Conservation (phyloP, 2,329 filamentous ascomycete genomes). For the Raffaelea arxii region DNA sequence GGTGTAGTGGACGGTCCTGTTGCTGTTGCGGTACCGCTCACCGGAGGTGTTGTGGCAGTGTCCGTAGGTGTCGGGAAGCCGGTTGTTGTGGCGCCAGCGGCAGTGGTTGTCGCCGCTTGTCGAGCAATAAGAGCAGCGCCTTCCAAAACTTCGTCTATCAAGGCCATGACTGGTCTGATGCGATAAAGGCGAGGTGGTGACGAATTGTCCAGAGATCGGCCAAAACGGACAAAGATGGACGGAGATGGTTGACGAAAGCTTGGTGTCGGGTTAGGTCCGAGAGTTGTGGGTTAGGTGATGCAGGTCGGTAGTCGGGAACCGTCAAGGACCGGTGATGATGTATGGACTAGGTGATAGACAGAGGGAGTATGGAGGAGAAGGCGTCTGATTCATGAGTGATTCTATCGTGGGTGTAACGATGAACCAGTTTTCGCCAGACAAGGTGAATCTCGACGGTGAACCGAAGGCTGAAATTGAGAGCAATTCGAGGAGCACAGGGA, state of each 20-base stretch:
- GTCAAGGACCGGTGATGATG: no score
- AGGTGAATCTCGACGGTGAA: no score
- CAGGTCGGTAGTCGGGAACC: no score
- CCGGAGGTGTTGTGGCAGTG: constrained; percentile 2
- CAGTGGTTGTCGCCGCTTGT: constrained; percentile 13
- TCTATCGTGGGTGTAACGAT: neutral
- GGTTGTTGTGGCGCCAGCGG: constrained; percentile 3
- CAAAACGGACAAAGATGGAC: neutral
- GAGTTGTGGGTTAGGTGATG: no score
- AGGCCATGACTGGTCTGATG: constrained; percentile 14
- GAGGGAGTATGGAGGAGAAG: neutral
- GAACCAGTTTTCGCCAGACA: neutral
- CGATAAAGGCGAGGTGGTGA: neutral
- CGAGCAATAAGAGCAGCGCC: constrained; percentile 17
- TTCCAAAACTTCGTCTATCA: constrained; percentile 17
- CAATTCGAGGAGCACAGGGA: neutral
- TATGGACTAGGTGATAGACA: neutral
- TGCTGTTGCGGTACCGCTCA: constrained; percentile 7
- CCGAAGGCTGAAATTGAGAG: neutral
- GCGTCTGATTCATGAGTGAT: constrained; percentile 2
- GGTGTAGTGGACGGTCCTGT: constrained; percentile 4
- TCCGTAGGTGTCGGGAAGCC: constrained; percentile 7
- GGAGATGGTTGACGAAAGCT: no score
- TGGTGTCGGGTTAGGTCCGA: no score
- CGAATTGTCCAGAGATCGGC: neutral